A percentile compares a stretch with the other conserved stretches of the same genome.
Evolutionary conservation across 192 early-diverging fungal species (phyloP).

Genomic region (Backusella tuberculispora): DNA sequence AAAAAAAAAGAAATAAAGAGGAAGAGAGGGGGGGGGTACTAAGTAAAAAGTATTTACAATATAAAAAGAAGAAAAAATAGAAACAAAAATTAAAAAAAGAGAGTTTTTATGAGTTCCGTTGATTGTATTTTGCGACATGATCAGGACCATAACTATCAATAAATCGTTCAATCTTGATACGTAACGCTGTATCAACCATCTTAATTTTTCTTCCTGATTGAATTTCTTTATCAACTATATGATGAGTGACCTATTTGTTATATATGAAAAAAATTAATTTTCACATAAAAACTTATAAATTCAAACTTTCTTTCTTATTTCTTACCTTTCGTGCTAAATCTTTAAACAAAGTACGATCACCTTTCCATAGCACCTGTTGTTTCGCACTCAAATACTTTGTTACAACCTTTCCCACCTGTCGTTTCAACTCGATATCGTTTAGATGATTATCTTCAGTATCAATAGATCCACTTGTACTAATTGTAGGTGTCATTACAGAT

Average conservation of each 20-base stretch:
- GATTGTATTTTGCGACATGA: constrained; percentile 27
- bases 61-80: not conserved
- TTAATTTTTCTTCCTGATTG: constrained; percentile 46
- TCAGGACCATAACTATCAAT: constrained; percentile 44
- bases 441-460: constrained; percentile 8
- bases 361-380: constrained; percentile 48
- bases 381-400: constrained; percentile 48
- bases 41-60: constrained; percentile 7
- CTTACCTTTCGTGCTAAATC: constrained; percentile 55
- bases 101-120: not conserved
- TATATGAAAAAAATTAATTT: not conserved
- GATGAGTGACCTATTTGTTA: constrained; percentile 49
- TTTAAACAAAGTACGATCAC: constrained; percentile 51
- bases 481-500: constrained; percentile 12
- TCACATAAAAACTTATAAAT: not conserved
- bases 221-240: constrained; percentile 54
- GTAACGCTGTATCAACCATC: constrained; percentile 40
- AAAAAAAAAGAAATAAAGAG: too few relatives aligned
- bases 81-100: not conserved
- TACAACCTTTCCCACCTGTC: constrained; percentile 33
- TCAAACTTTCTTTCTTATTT: not conserved
- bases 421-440: constrained; percentile 35
- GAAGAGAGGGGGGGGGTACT: not conserved
- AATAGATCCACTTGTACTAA: constrained; percentile 19
- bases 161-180: constrained; percentile 53